These are phyloP conservation scores for Yamadazyma triangularis DNA, from an alignment of 1,139 yeast species.

Conservation along the genomic window DNA sequence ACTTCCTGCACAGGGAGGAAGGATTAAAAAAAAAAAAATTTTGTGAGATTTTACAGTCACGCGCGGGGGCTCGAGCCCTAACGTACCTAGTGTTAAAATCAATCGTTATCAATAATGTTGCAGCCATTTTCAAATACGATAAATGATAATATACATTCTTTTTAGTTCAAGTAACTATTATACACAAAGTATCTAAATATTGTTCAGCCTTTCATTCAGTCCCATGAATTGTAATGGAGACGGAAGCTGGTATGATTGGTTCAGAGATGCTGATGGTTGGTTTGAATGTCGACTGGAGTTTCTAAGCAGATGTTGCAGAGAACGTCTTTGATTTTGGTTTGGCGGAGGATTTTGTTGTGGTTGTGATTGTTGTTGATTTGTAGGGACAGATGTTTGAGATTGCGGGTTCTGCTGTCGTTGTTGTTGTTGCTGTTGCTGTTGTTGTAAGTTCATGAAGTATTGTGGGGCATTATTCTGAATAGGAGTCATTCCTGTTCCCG, in stretches of 20 bases:
- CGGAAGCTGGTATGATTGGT: slow-evolving; percentile 12
- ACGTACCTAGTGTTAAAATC: not conserved
- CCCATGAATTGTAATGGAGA: slow-evolving; percentile 14
- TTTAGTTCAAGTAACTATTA: no score
- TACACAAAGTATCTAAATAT: no score
- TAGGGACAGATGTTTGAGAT: slow-evolving; percentile 1
- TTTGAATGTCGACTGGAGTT: no score
- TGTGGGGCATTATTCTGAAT: slow-evolving; percentile 24
- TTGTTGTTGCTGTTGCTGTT: slow-evolving; percentile 1
- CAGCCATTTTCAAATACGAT: no score
- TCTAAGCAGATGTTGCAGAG: slow-evolving; percentile 32
- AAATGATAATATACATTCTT: no score
- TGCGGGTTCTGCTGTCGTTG: not conserved
- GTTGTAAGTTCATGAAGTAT: slow-evolving; percentile 18
- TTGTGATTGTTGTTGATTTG: slow-evolving; percentile 1
- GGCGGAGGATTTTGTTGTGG: not conserved
- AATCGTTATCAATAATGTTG: not conserved
- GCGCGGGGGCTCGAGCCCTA: not conserved
- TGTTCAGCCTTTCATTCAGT: no score
- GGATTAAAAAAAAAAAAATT: not conserved
- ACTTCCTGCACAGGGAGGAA: not conserved
- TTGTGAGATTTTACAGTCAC: not conserved
- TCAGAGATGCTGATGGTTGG: not conserved
- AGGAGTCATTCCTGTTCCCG: slow-evolving; percentile 37
- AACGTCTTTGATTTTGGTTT: not conserved